These are phyloP conservation scores for Debaryomyces psychrophilus DNA, from an alignment of 1,139 yeast species.

Conservation along the genomic window DNA sequence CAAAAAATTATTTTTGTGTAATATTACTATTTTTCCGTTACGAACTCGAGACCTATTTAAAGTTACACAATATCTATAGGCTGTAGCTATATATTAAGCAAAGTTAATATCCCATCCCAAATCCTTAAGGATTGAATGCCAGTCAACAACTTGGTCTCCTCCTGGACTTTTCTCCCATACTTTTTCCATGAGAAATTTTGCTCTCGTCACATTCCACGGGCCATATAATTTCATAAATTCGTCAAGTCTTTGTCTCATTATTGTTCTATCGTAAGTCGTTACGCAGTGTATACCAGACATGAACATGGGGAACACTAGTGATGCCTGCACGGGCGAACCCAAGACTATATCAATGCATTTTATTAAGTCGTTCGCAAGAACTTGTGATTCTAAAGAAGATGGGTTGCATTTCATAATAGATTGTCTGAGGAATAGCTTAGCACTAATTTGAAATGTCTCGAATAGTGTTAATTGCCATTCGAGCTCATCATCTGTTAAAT, in stretches of 20 bases:
- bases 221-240: constrained; percentile 62
- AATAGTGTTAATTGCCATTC: constrained; percentile 71
- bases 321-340: constrained; percentile 70
- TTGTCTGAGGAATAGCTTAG: constrained; percentile 68
- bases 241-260: constrained; percentile 57
- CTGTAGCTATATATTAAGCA: constrained; percentile 41
- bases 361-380: constrained; percentile 55
- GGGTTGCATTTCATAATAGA: constrained; percentile 64
- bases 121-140: constrained; percentile 67
- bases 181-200: constrained; percentile 59
- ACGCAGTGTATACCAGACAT: constrained; percentile 75
- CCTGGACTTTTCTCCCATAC: constrained; percentile 45
- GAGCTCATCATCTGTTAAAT: constrained; percentile 55
- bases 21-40: constrained; percentile 4
- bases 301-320: constrained; percentile 74
- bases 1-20: constrained; percentile 15
- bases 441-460: constrained; percentile 71
- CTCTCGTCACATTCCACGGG: constrained; percentile 67
- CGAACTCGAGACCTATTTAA: constrained; percentile 2
- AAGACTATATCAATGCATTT: constrained; percentile 63
- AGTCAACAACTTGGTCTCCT: constrained; percentile 52
- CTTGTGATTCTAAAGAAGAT: constrained; percentile 64
- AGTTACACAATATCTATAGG: constrained; percentile 5
- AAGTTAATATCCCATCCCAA: constrained; percentile 81
- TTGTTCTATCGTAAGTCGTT: constrained; percentile 48